Conservation (phyloP, 108 stramenopile species). For the Nitzschia inconspicua region DNA sequence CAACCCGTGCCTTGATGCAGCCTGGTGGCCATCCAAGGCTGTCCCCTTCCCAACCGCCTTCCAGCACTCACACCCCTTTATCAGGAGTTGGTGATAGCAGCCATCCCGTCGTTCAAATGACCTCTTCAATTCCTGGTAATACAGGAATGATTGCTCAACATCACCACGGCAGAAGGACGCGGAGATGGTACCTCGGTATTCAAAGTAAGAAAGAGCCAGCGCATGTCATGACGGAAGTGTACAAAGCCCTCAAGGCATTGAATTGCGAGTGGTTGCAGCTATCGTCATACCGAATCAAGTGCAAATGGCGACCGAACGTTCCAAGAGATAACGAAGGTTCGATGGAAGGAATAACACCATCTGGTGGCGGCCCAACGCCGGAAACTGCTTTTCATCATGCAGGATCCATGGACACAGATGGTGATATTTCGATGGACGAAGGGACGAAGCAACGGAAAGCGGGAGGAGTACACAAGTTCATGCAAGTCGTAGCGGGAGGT, state of each 20-base stretch:
- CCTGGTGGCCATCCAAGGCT: conserved; percentile 28
- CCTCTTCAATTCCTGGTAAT: conserved; percentile 86
- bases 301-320: conserved; percentile 91
- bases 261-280: conserved; percentile 95
- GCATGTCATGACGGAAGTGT: conserved; percentile 99
- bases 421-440: conserved; percentile 25
- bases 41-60: conserved; percentile 32
- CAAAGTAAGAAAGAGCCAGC: conserved; percentile 99
- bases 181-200: conserved; percentile 98
- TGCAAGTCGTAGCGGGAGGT: conserved; percentile 64
- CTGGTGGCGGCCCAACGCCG: conserved; percentile 60
- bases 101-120: conserved; percentile 83
- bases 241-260: conserved; percentile 93
- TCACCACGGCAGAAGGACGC: conserved; percentile 83
- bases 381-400: conserved; percentile 50
- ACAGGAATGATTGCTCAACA: conserved; percentile 91
- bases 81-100: conserved; percentile 46
- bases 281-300: conserved; percentile 92
- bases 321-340: background rate
- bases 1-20: conserved; percentile 76
- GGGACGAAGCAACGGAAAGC: background rate
- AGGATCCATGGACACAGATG: conserved; percentile 22
- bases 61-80: conserved; percentile 39
- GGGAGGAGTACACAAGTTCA: conserved; percentile 30
- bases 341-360: conserved; percentile 31